A percentile compares a stretch with the other conserved stretches of the same genome.
These are phyloP conservation scores for Cercophora sp. DNA, from an alignment of 495 filamentous ascomycete genomes.

Conservation along the genomic window DNA sequence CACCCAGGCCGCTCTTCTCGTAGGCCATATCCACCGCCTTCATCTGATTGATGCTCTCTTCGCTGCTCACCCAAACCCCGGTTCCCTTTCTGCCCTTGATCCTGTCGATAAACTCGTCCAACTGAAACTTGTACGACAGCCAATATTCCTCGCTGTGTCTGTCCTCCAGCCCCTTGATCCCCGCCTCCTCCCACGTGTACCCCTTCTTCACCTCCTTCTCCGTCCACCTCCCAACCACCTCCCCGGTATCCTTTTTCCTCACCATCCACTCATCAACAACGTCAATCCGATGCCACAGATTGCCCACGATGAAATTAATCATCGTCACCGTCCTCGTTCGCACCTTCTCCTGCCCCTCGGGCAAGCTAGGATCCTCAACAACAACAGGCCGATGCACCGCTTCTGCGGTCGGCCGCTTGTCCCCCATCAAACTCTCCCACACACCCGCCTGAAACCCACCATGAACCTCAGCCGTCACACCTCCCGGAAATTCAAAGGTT, in stretches of 20 bases:
- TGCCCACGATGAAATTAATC: constrained; percentile 36
- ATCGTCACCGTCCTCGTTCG: constrained; percentile 41
- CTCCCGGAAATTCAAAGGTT: constrained; percentile 41
- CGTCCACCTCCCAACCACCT: constrained; percentile 41
- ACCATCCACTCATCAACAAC: constrained; percentile 42
- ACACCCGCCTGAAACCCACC: constrained; percentile 32
- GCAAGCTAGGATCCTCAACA: constrained; percentile 23
- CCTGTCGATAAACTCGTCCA: constrained; percentile 56
- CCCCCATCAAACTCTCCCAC: constrained; percentile 16
- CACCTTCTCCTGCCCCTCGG: constrained; percentile 33
- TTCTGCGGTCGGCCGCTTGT: constrained; percentile 8
- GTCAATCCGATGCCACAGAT: constrained; percentile 50
- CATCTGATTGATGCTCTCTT: constrained; percentile 51
- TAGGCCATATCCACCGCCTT: constrained; percentile 53
- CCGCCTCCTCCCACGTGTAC: constrained; percentile 41
- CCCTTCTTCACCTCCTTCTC: constrained; percentile 40
- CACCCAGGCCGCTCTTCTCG: constrained; percentile 40
- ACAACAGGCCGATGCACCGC: constrained; percentile 30
- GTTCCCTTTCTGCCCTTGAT: constrained; percentile 41
- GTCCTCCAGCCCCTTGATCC: constrained; percentile 19
- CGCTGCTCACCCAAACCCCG: constrained; percentile 46
- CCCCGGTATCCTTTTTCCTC: constrained; percentile 18
- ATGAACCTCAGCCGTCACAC: constrained; percentile 37
- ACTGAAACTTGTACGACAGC: constrained; percentile 49
- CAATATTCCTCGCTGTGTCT: constrained; percentile 43